Conservation (phyloP, 495 filamentous ascomycete species). For the Aspergillus haitiensis region DNA sequence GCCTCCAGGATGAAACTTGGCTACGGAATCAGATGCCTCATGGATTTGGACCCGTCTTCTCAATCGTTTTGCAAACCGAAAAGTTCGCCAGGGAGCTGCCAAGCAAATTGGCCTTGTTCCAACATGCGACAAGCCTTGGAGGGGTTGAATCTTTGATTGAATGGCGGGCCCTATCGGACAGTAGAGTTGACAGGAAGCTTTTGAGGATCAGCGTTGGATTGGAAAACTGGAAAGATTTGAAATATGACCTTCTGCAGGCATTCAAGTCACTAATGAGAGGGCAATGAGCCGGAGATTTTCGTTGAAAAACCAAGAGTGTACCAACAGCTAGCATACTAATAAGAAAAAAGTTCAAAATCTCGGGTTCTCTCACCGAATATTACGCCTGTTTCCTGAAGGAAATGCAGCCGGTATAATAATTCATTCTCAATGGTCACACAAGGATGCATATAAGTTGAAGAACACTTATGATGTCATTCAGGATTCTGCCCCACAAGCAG, state of each 20-base stretch:
- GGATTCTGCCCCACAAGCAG: too few species aligned
- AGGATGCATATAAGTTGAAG: too few species aligned
- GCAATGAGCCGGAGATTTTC: neutral
- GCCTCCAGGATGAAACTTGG: conserved; percentile 68
- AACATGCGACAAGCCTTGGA: conserved; percentile 87
- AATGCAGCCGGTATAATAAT: too few species aligned
- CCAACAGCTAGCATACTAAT: too few species aligned
- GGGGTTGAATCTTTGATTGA: conserved; percentile 82
- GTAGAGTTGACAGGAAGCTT: conserved; percentile 61
- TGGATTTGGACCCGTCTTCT: conserved; percentile 80
- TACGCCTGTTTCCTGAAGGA: too few species aligned
- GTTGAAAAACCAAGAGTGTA: too few species aligned
- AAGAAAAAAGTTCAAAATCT: too few species aligned
- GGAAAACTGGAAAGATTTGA: conserved; percentile 75
- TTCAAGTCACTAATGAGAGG: conserved; percentile 36
- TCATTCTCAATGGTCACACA: too few species aligned
- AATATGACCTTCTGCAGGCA: conserved; percentile 65
- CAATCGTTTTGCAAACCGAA: conserved; percentile 57
- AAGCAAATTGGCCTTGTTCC: conserved; percentile 71
- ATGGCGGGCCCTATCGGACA: conserved; percentile 68
- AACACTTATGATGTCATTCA: too few species aligned
- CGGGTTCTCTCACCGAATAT: too few species aligned
- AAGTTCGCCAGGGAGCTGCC: conserved; percentile 64
- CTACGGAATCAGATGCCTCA: conserved; percentile 78
- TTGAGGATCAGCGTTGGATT: conserved; percentile 76